Base-by-base conservation (phyloP, 768 basidiomycete genomes). In the Kwoniella bestiolae region DNA sequence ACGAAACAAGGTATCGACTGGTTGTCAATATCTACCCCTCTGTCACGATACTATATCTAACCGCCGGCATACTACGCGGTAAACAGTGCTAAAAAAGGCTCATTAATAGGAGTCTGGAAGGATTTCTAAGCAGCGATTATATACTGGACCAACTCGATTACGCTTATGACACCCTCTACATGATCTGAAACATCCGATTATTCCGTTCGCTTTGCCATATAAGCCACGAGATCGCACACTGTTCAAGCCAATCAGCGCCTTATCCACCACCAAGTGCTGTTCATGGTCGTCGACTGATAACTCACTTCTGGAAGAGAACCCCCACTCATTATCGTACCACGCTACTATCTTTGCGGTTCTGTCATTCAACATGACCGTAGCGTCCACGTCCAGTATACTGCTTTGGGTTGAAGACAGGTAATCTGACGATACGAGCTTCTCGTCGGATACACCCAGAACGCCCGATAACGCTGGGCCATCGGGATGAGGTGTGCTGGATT, bases 271-370 rank as follows among this genome's bases (percentile, higher is more conserved):
- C 18, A 49, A 32, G 12, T 5, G 34, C 34, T 35, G 12, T 35
- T n/a, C n/a, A n/a, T n/a, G n/a, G 34, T 35, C 34, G n/a, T 34
- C 14, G 38, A 44, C 11, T 9, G 23, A 28, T 8, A 23, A 70
- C 67, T 68, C 60, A 70, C 68, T 70, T 32, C 70, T 57, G 5
- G 66, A 68, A 0, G 75, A 70, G 59, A 80, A 80, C 11, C 71
- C 78, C 52, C 68, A 67, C 68, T 82, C 81, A 67, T 82, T 81
- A 60, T 81, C 80, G 65, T 82, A 81, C 74, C 71, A 80, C 0
- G 78, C 77, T 7, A 80, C 67, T 55, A 82, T 70, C 74, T 81
- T 80, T 3, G 70, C 76, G 23, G 75, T 77, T 25, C 34, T 66
- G 8, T 72, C 70, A 65, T 78, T 72, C 38, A 82, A 63, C 68